These are phyloP conservation scores for Sphaerulina musiva DNA, from an alignment of 2,329 filamentous ascomycete species.

Conservation along the genomic window DNA sequence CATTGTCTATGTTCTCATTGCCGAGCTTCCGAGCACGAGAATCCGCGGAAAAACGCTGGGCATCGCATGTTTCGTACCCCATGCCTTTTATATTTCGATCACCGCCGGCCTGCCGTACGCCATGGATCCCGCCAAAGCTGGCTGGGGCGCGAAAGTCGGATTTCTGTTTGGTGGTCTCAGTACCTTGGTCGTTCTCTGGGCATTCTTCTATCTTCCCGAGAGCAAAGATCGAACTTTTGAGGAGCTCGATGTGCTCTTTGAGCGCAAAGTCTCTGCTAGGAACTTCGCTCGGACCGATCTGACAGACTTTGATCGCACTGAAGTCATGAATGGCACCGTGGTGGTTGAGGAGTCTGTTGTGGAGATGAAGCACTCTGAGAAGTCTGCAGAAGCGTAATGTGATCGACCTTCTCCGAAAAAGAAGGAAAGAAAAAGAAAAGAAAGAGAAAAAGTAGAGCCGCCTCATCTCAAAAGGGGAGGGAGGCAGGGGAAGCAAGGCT, in stretches of 20 bases:
- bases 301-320: background rate
- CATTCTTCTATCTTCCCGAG: conserved; percentile 50
- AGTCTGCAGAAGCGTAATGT: background rate
- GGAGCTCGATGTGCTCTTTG: conserved; percentile 52
- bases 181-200: conserved; percentile 44
- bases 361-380: background rate
- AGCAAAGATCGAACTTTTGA: conserved; percentile 49
- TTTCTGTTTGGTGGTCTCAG: conserved; percentile 43
- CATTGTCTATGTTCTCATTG: conserved; percentile 24
- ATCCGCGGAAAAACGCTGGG: conserved; percentile 28
- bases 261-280: conserved; percentile 40
- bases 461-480: background rate
- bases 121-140: conserved; percentile 26
- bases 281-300: conserved; percentile 28
- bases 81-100: background rate
- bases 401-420: background rate
- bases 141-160: conserved; percentile 17
- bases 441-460: background rate
- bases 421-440: too few relatives aligned
- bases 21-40: conserved; percentile 25
- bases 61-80: background rate
- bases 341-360: background rate
- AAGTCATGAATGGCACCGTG: background rate
- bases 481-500: background rate
- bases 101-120: conserved; percentile 20